Evolutionary conservation across 2,329 filamentous ascomycete species (phyloP).

Genomic region (Sphaceloma murrayae): DNA sequence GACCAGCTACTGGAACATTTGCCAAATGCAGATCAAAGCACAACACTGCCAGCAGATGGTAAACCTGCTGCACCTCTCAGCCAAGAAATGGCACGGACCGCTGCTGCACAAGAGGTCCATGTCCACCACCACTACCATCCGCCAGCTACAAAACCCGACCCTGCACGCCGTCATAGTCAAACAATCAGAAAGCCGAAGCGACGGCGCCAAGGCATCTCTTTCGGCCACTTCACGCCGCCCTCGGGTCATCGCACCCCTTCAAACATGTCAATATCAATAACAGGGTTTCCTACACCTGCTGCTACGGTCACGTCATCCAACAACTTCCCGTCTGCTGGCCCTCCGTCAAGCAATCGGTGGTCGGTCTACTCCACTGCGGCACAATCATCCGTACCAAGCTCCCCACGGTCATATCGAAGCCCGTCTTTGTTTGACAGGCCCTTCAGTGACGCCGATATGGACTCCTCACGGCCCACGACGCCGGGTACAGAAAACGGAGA

Average conservation of each 20-base stretch:
- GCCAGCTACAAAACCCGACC: slow-evolving; percentile 33
- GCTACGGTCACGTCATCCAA: slow-evolving; percentile 21
- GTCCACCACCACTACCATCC: slow-evolving; percentile 92
- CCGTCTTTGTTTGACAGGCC: slow-evolving; percentile 70
- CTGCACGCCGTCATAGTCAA: slow-evolving; percentile 23
- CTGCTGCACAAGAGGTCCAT: slow-evolving; percentile 65
- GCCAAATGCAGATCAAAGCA: slow-evolving; percentile 32
- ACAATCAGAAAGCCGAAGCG: slow-evolving; percentile 56
- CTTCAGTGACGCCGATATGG: slow-evolving; percentile 47
- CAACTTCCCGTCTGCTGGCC: slow-evolving; percentile 34
- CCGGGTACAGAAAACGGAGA: slow-evolving; percentile 57
- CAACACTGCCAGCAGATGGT: slow-evolving; percentile 22
- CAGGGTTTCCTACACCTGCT: slow-evolving; percentile 51
- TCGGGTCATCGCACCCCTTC: slow-evolving; percentile 30
- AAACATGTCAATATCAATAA: slow-evolving; percentile 14
- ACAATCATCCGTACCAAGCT: slow-evolving; percentile 67
- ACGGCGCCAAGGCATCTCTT: slow-evolving; percentile 56
- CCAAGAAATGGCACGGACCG: slow-evolving; percentile 55
- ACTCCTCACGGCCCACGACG: slow-evolving; percentile 67
- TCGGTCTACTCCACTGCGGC: slow-evolving; percentile 52
- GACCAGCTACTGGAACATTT: slow-evolving; percentile 64
- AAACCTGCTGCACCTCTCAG: slow-evolving; percentile 47
- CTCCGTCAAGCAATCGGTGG: slow-evolving; percentile 48
- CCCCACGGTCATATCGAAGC: slow-evolving; percentile 61
- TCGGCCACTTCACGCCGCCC: slow-evolving; percentile 41